Evolutionary conservation across 2,329 filamentous ascomycete genomes (phyloP).

Genomic region (Apiospora rasikravindrae): DNA sequence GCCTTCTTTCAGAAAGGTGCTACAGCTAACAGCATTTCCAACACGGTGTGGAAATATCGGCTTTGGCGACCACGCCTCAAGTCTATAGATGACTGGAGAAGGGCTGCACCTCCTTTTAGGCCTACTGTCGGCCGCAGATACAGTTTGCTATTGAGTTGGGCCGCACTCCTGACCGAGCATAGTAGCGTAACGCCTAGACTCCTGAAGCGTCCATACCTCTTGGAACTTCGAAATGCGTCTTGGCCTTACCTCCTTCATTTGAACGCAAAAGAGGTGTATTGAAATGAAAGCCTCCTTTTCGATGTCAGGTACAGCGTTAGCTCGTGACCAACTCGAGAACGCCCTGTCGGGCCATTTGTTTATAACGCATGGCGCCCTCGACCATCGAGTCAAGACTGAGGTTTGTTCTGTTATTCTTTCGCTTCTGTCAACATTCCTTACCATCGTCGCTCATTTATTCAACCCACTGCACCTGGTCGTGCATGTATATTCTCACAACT

Average conservation of each 20-base stretch:
- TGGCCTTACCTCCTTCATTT: slow-evolving; percentile 4
- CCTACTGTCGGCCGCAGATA: neutral
- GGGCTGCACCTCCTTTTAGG: neutral
- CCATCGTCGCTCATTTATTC: neutral
- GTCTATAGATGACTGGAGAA: neutral
- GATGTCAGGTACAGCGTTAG: neutral
- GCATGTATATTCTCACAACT: neutral
- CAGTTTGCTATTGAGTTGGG: neutral
- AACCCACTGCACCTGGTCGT: neutral
- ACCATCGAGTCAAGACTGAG: neutral
- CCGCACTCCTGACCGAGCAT: neutral
- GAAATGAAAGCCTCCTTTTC: slow-evolving; percentile 6
- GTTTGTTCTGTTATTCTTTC: neutral
- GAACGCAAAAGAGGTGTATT: neutral
- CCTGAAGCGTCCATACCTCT: neutral
- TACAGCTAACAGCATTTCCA: neutral
- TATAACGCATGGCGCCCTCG: neutral
- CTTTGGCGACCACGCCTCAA: neutral
- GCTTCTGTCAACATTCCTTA: neutral
- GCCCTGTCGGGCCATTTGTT: neutral
- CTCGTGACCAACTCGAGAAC: neutral
- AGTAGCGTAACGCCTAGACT: neutral
- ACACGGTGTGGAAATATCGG: neutral
- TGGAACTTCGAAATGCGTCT: neutral
- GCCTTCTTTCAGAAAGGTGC: neutral